phyloP scores from a whole-genome alignment of 2,329 filamentous ascomycete species.

The Periconia macrospinosa region DNA sequence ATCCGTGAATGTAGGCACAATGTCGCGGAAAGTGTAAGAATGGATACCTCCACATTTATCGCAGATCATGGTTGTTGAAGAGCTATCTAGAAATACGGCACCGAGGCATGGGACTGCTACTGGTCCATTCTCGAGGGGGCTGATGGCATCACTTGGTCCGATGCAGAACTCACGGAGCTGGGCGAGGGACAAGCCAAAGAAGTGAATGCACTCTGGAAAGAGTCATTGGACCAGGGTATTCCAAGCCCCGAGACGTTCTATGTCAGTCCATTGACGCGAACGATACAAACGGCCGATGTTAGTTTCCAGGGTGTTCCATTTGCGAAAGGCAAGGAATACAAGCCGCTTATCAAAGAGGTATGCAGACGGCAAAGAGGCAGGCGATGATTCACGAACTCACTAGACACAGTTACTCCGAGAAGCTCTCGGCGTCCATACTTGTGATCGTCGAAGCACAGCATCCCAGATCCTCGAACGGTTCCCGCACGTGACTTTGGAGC shows the following conservation, averaged over 20 bases:
- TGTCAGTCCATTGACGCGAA: conserved; percentile 65
- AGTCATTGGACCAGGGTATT: conserved; percentile 56
- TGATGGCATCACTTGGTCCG: conserved; percentile 63
- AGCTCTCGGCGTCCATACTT: conserved; percentile 68
- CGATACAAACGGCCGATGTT: conserved; percentile 63
- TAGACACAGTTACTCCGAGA: conserved; percentile 58
- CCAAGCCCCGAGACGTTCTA: conserved; percentile 67
- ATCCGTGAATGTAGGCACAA: conserved; percentile 49
- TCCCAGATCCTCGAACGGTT: conserved; percentile 54
- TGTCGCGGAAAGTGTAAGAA: conserved; percentile 57
- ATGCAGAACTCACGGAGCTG: conserved; percentile 61
- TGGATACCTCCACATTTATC: background rate
- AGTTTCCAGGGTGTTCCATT: conserved; percentile 60
- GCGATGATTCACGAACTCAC: background rate
- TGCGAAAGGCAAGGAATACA: conserved; percentile 54
- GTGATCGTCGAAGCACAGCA: conserved; percentile 62
- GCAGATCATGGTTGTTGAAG: background rate
- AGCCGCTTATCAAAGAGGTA: conserved; percentile 64
- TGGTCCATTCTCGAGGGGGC: conserved; percentile 67
- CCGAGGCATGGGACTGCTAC: conserved; percentile 61
- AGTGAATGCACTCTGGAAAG: conserved; percentile 61
- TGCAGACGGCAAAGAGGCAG: background rate
- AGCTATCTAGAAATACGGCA: conserved; percentile 59
- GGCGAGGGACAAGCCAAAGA: conserved; percentile 62
- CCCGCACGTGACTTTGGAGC: conserved; percentile 59